Conservation (phyloP, 441 rosid species). For the Viola pubescens region DNA sequence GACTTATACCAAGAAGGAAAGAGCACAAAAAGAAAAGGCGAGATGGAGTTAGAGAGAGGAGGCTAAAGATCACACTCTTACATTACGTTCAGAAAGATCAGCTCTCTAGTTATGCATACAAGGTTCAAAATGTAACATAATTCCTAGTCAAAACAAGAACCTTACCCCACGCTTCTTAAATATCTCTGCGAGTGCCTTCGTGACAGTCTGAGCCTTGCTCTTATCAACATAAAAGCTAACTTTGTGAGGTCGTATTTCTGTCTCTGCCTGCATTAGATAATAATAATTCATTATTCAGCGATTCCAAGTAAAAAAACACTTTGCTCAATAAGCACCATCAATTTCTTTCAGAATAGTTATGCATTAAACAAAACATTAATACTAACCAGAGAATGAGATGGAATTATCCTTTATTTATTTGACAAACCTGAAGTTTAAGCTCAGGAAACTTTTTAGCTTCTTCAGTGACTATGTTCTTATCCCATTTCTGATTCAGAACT, state of each 20-base stretch:
- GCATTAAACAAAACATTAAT: conserved; percentile 1
- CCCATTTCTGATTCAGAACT: conserved; percentile 70
- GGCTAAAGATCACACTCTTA: not conserved
- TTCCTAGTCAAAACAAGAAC: conserved; percentile 14
- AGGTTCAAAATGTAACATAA: not conserved
- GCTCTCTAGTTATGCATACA: too few species aligned
- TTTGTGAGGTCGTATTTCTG: conserved; percentile 80
- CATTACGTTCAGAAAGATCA: not conserved
- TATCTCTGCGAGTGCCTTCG: conserved; percentile 41
- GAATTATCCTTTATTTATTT: conserved; percentile 3
- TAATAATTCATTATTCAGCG: conserved; percentile 12
- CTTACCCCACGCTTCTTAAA: conserved; percentile 59
- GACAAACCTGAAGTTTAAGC: conserved; percentile 67
- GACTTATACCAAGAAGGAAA: not conserved
- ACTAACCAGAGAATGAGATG: conserved; percentile 4
- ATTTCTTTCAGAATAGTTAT: not conserved
- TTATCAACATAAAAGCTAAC: conserved; percentile 79
- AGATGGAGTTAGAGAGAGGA: not conserved
- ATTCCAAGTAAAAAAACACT: conserved; percentile 15
- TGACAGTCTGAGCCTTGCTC: conserved; percentile 55
- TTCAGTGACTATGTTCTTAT: conserved; percentile 46
- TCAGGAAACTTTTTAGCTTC: conserved; percentile 74
- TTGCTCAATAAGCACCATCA: not conserved
- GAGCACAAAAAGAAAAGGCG: conserved; percentile 1
- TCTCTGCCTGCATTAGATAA: conserved; percentile 52